Conservation (phyloP, 495 filamentous ascomycete species). For the Xeromyces bisporus region DNA sequence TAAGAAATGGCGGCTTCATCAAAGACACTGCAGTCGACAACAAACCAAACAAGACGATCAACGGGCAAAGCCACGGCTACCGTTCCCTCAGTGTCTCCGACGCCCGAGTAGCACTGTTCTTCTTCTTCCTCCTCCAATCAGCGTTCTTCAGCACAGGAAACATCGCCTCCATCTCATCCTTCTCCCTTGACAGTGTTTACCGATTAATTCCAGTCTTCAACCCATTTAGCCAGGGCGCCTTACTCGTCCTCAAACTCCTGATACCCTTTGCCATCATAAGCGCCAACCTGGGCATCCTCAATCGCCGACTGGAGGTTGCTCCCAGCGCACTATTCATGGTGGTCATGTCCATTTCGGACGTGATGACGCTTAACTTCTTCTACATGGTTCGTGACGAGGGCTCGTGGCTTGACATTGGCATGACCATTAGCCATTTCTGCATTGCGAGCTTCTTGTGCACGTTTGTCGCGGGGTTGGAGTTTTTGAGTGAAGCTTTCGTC, state of each 20-base stretch:
- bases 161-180: conserved; percentile 85
- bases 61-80: conserved; percentile 33
- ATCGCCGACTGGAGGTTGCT: conserved; percentile 62
- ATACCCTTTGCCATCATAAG: conserved; percentile 90
- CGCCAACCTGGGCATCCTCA: conserved; percentile 88
- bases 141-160: conserved; percentile 98
- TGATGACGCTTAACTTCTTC: conserved; percentile 93
- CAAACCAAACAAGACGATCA: conserved; percentile 15
- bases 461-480: conserved; percentile 81
- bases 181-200: conserved; percentile 79
- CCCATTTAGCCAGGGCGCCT: conserved; percentile 78
- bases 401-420: conserved; percentile 93
- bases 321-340: conserved; percentile 82
- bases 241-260: conserved; percentile 78
- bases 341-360: conserved; percentile 81
- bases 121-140: conserved; percentile 83
- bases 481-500: conserved; percentile 68
- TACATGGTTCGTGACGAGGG: conserved; percentile 93
- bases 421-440: conserved; percentile 82
- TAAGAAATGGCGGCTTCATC: conserved; percentile 2
- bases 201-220: conserved; percentile 90
- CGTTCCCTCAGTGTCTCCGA: conserved; percentile 65
- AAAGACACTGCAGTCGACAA: conserved; percentile 7
- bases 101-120: conserved; percentile 77
- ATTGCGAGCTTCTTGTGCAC: conserved; percentile 81